Percentiles rank a stretch among this genome's conserved stretches.
Conservation (phyloP, 1,284 basidiomycete species). For the Abortiporus biennis region DNA sequence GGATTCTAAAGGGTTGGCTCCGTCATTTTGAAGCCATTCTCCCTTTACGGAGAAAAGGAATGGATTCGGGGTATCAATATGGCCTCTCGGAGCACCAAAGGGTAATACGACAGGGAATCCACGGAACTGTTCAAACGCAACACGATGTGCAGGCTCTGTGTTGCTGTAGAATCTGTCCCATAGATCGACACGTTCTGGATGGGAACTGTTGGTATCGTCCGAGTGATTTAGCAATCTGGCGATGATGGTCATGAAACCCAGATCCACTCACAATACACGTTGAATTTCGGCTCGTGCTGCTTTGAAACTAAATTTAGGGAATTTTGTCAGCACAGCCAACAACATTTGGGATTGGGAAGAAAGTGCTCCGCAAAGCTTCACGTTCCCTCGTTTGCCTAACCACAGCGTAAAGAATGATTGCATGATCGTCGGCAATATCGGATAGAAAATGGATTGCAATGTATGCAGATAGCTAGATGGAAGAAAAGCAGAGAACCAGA, state of each 20-base stretch:
- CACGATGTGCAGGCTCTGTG: conserved; percentile 31
- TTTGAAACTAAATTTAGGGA: too few relatives aligned
- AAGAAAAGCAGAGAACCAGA: conserved; percentile 36
- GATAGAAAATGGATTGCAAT: too few relatives aligned
- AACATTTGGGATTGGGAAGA: too few relatives aligned
- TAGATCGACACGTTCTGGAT: conserved; percentile 26
- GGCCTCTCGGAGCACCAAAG: conserved; percentile 29
- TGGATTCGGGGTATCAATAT: conserved; percentile 30
- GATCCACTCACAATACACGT: conserved; percentile 4
- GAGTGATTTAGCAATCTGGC: not conserved
- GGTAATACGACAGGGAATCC: conserved; percentile 36
- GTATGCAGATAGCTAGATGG: too few relatives aligned
- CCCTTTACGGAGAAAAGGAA: conserved; percentile 29
- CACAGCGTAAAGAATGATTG: too few relatives aligned
- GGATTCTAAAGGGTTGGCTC: conserved; percentile 26
- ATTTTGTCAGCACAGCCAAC: too few relatives aligned
- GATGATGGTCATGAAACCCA: not conserved
- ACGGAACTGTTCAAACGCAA: conserved; percentile 31
- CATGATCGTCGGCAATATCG: too few relatives aligned
- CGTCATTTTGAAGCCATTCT: conserved; percentile 24
- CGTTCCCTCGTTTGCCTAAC: too few relatives aligned
- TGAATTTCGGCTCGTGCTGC: conserved; percentile 1
- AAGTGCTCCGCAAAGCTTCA: not conserved
- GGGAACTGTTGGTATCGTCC: too few relatives aligned
- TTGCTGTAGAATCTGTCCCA: conserved; percentile 24